A percentile compares a stretch with the other conserved stretches of the same genome.
Conservation (phyloP, 2,329 filamentous ascomycete genomes). For the Aspergillus japonicus region DNA sequence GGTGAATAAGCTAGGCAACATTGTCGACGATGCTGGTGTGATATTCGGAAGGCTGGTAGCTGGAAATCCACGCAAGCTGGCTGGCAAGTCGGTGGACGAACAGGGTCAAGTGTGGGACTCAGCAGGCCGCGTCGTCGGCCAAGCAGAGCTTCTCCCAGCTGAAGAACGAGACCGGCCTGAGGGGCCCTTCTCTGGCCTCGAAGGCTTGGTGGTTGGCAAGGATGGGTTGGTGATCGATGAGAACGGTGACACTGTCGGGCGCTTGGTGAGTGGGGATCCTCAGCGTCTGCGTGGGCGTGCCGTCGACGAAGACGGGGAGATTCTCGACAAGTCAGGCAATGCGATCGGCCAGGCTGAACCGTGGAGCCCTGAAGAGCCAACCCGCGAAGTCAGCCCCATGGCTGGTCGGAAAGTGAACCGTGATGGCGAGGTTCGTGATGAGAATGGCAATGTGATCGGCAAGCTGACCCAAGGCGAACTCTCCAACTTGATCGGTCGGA, state of each 20-base stretch:
- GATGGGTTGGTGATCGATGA: slow-evolving; percentile 56
- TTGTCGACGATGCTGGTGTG: slow-evolving; percentile 58
- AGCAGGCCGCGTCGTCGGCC: slow-evolving; percentile 59
- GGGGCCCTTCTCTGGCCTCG: slow-evolving; percentile 61
- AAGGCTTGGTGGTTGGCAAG: slow-evolving; percentile 55
- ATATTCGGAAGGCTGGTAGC: slow-evolving; percentile 59
- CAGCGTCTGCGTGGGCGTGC: slow-evolving; percentile 64
- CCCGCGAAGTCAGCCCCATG: slow-evolving; percentile 59
- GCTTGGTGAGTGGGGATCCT: slow-evolving; percentile 62
- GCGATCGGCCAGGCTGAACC: slow-evolving; percentile 66
- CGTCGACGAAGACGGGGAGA: slow-evolving; percentile 68
- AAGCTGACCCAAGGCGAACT: slow-evolving; percentile 46
- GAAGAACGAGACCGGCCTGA: slow-evolving; percentile 49
- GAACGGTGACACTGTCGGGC: slow-evolving; percentile 46
- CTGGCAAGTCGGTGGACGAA: slow-evolving; percentile 62
- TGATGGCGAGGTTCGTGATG: slow-evolving; percentile 49
- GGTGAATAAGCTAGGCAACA: slow-evolving; percentile 63
- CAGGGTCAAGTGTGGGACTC: slow-evolving; percentile 64
- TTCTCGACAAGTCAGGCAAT: slow-evolving; percentile 66
- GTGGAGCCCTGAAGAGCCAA: slow-evolving; percentile 60
- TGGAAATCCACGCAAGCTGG: slow-evolving; percentile 54
- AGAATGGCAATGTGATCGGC: slow-evolving; percentile 47
- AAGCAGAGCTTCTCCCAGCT: slow-evolving; percentile 57
- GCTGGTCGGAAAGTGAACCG: slow-evolving; percentile 53
- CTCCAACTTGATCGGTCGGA: slow-evolving; percentile 40